phyloP scores from a whole-genome alignment of 75 land plant genomes.

The Pinus albicaulis region DNA sequence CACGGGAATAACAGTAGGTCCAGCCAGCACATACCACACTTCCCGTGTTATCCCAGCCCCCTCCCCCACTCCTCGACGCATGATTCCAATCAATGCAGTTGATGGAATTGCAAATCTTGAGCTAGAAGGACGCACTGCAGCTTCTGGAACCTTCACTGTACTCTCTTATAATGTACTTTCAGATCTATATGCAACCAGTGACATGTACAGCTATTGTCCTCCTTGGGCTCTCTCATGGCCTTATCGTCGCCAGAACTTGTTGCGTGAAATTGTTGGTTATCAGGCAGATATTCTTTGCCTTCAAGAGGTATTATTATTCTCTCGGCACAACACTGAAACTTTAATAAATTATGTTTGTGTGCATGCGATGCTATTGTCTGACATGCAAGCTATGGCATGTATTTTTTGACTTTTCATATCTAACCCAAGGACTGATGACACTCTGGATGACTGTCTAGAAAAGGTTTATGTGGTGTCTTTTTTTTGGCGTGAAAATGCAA shows the following conservation, averaged over 20 bases:
- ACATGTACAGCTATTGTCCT: conserved; percentile 67
- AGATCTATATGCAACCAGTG: conserved; percentile 62
- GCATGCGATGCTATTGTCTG: not conserved
- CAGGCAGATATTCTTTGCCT: conserved; percentile 84
- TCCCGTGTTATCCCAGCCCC: conserved; percentile 70
- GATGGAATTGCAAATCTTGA: conserved; percentile 26
- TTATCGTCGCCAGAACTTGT: conserved; percentile 69
- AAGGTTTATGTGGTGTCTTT: too few species aligned
- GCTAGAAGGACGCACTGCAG: conserved; percentile 22
- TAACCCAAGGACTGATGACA: too few species aligned
- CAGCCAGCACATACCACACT: conserved; percentile 28
- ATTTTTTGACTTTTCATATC: too few species aligned
- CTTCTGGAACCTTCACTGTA: conserved; percentile 59
- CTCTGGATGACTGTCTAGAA: too few species aligned
- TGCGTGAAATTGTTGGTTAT: conserved; percentile 69
- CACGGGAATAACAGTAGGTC: conserved; percentile 23
- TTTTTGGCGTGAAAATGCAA: too few species aligned
- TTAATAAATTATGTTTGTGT: not conserved
- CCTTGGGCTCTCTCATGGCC: conserved; percentile 86
- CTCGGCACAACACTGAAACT: not conserved
- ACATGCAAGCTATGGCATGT: not conserved
- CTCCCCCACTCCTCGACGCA: conserved; percentile 52
- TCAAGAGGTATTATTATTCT: conserved; percentile 59
- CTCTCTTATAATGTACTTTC: conserved; percentile 80
- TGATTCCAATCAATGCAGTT: conserved; percentile 42